Conservation (phyloP, 1,139 yeast species). For the Candida tunisiensis region DNA sequence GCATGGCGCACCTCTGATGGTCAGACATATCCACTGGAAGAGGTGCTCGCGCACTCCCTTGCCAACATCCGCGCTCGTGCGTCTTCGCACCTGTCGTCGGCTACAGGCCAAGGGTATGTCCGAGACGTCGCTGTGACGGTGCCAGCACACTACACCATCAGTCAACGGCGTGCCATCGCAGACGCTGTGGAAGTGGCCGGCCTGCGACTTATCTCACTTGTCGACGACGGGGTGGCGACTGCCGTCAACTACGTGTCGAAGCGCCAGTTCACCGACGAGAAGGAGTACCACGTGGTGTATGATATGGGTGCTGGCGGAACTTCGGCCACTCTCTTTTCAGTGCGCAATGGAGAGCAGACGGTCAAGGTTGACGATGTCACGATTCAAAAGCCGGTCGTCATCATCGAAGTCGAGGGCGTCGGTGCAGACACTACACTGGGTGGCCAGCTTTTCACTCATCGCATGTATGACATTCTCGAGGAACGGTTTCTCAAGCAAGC, state of each 20-base stretch:
- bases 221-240: conserved; percentile 84
- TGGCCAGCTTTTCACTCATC: conserved; percentile 56
- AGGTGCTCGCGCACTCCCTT: conserved; percentile 69
- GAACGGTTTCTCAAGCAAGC: conserved; percentile 34
- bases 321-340: conserved; percentile 65
- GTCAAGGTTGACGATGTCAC: conserved; percentile 17
- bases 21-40: conserved; percentile 47
- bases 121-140: conserved; percentile 61
- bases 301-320: conserved; percentile 94
- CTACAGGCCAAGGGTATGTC: conserved; percentile 19
- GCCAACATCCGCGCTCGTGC: conserved; percentile 55
- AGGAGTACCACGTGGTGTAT: conserved; percentile 54
- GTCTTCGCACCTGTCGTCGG: conserved; percentile 24
- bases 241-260: conserved; percentile 60
- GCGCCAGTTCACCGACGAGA: conserved; percentile 22
- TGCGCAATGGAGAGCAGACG: conserved; percentile 9
- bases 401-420: conserved; percentile 51
- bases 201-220: conserved; percentile 44
- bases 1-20: conserved; percentile 35
- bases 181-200: conserved; percentile 67
- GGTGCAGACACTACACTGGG: conserved; percentile 54
- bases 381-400: conserved; percentile 20
- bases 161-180: conserved; percentile 51
- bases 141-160: conserved; percentile 52
- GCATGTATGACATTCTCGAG: conserved; percentile 42